Evolutionary conservation across 495 filamentous ascomycete genomes (phyloP).

Genomic region (Hamigera avellanea): DNA sequence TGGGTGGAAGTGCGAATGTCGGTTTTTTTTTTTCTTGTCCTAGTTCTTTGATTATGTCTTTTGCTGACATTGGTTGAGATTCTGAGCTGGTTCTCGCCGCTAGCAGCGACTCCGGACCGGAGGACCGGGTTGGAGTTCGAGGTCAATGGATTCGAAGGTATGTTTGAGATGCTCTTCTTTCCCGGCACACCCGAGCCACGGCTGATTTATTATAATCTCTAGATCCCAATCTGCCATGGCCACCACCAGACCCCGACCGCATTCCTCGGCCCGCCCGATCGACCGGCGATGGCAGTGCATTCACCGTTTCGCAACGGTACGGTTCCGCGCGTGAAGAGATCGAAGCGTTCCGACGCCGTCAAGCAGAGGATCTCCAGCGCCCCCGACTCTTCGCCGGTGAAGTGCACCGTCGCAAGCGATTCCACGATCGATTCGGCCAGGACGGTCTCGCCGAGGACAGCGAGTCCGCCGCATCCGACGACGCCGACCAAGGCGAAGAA

Average conservation of each 20-base stretch:
- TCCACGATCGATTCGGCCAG: constrained; percentile 32
- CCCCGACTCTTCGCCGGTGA: constrained; percentile 11
- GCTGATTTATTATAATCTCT: background rate
- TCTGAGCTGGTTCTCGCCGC: constrained; percentile 54
- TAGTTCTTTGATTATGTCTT: constrained; percentile 1
- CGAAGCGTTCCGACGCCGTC: constrained; percentile 44
- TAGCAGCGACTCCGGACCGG: constrained; percentile 43
- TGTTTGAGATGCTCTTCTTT: constrained; percentile 6
- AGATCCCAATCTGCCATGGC: constrained; percentile 57
- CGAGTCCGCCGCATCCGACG: constrained; percentile 3
- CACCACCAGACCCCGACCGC: constrained; percentile 83
- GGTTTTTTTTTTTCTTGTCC: constrained; percentile 1
- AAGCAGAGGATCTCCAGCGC: constrained; percentile 42
- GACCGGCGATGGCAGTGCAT: constrained; percentile 14
- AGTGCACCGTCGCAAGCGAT: constrained; percentile 37
- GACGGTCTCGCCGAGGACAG: constrained; percentile 17
- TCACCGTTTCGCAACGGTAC: constrained; percentile 17
- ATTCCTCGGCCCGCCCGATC: constrained; percentile 37
- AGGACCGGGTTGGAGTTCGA: constrained; percentile 55
- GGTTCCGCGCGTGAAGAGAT: constrained; percentile 34
- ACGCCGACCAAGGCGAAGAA: constrained; percentile 38
- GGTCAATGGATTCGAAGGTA: constrained; percentile 81
- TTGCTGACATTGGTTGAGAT: constrained; percentile 16
- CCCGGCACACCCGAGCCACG: background rate
- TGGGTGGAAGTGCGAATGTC: constrained; percentile 51